Percentiles rank a stretch among this genome's conserved stretches.
Conservation (phyloP, 176 grass and related monocot genomes). For the Olyra latifolia region DNA sequence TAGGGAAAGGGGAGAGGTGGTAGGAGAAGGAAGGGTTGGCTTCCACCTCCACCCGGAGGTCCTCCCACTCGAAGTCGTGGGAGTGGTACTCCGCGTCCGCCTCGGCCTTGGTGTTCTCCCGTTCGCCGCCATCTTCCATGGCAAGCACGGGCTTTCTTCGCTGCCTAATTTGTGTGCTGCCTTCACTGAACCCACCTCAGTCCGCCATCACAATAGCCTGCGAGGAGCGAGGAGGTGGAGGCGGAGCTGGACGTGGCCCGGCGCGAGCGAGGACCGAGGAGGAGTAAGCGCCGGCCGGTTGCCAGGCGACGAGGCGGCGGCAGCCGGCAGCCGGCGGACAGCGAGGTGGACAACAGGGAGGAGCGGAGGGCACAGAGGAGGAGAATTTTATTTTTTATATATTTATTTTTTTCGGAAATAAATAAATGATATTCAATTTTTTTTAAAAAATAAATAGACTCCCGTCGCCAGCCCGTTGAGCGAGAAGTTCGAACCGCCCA, state of each 20-base stretch:
- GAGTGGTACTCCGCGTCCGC: conserved; percentile 71
- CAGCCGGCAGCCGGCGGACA: no score
- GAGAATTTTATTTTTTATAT: no score
- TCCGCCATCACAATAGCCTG: background rate
- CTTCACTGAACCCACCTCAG: background rate
- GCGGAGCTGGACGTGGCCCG: background rate
- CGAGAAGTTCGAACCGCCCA: no score
- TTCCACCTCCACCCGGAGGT: conserved; percentile 65
- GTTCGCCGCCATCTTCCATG: conserved; percentile 8
- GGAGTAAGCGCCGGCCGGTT: background rate
- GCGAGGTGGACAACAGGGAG: no score
- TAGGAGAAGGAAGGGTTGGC: conserved; percentile 54
- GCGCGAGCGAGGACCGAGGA: background rate
- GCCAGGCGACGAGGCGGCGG: no score
- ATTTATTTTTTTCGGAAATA: no score
- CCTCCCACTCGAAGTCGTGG: conserved; percentile 84
- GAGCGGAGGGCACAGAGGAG: no score
- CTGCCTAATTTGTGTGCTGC: background rate
- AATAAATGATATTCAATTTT: no score
- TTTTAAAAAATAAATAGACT: no score
- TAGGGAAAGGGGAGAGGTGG: conserved; percentile 54
- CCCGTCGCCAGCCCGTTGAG: no score
- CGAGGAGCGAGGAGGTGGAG: background rate
- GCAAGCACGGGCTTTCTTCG: background rate
- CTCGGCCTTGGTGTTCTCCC: conserved; percentile 13